phyloP scores from a whole-genome alignment of 352 stramenopile genomes.

The Phytophthora colocasiae region DNA sequence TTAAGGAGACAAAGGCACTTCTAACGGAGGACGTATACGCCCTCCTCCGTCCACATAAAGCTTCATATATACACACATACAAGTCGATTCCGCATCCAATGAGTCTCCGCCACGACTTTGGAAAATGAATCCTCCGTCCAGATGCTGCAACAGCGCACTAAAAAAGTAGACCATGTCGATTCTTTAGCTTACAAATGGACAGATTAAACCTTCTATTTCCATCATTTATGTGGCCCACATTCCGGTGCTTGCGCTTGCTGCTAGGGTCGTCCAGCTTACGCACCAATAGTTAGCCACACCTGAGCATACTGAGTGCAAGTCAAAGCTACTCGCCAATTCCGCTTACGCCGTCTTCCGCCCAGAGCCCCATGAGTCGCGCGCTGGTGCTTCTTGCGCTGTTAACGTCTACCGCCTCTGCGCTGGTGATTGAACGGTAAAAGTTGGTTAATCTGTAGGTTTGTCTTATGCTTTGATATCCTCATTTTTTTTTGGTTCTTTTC shows the following conservation, averaged over 20 bases:
- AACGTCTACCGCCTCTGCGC: slow-evolving; percentile 24
- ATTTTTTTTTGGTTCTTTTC: slow-evolving; percentile 16
- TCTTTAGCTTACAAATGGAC: slow-evolving; percentile 3
- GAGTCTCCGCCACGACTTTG: slow-evolving; percentile 3
- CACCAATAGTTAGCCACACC: slow-evolving; percentile 13
- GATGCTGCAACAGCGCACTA: slow-evolving; percentile 12
- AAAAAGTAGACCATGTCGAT: slow-evolving; percentile 2
- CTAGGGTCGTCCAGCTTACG: slow-evolving; percentile 11
- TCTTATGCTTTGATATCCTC: neutral
- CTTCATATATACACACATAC: slow-evolving; percentile 21
- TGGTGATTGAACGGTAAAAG: slow-evolving; percentile 60
- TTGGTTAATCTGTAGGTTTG: neutral
- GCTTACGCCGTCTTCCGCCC: slow-evolving; percentile 15
- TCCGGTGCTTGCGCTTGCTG: slow-evolving; percentile 22
- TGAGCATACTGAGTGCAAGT: slow-evolving; percentile 29
- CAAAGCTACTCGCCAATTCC: slow-evolving; percentile 9
- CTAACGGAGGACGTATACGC: slow-evolving; percentile 23
- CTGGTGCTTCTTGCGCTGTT: slow-evolving; percentile 29
- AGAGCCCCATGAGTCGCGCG: slow-evolving; percentile 27
- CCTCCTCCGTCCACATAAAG: slow-evolving; percentile 34
- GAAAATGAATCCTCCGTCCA: slow-evolving; percentile 24
- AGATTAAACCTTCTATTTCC: slow-evolving; percentile 14
- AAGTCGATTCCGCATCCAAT: slow-evolving; percentile 18
- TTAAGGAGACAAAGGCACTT: slow-evolving; percentile 51
- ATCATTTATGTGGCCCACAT: slow-evolving; percentile 18